Conservation (phyloP, 2,329 filamentous ascomycete species). For the Canariomyces notabilis region DNA sequence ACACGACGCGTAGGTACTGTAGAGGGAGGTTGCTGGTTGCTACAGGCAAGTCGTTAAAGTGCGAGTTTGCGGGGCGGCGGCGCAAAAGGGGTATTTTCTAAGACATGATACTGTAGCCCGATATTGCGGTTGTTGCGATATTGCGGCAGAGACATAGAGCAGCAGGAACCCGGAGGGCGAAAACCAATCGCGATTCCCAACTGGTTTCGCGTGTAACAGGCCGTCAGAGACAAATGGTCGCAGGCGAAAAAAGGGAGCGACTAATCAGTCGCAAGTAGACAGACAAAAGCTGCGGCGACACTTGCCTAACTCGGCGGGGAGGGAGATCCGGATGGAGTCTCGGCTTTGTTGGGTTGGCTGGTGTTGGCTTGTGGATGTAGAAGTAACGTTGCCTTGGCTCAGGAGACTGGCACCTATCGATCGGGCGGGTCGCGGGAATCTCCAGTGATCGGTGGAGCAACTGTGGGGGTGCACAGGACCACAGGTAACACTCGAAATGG, state of each 20-base stretch:
- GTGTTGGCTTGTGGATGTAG: slow-evolving; percentile 4
- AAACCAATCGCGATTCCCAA: slow-evolving; percentile 10
- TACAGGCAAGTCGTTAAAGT: background rate
- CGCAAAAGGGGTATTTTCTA: background rate
- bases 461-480: background rate
- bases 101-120: no score
- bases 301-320: slow-evolving; percentile 9
- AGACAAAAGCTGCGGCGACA: background rate
- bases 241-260: background rate
- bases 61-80: slow-evolving; percentile 1
- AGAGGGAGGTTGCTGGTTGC: background rate
- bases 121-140: no score
- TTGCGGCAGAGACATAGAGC: slow-evolving; percentile 9
- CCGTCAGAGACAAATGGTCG: background rate
- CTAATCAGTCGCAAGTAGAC: background rate
- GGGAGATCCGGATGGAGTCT: background rate
- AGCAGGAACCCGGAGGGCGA: slow-evolving; percentile 10
- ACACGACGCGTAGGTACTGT: slow-evolving; percentile 3
- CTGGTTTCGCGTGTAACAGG: slow-evolving; percentile 16
- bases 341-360: background rate
- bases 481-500: background rate
- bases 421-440: slow-evolving; percentile 7
- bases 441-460: slow-evolving; percentile 1
- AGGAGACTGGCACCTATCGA: slow-evolving; percentile 7
- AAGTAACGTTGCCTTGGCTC: slow-evolving; percentile 26